Evolutionary conservation across 352 stramenopile genomes (phyloP).

Genomic region (Phytophthora kernoviae): DNA sequence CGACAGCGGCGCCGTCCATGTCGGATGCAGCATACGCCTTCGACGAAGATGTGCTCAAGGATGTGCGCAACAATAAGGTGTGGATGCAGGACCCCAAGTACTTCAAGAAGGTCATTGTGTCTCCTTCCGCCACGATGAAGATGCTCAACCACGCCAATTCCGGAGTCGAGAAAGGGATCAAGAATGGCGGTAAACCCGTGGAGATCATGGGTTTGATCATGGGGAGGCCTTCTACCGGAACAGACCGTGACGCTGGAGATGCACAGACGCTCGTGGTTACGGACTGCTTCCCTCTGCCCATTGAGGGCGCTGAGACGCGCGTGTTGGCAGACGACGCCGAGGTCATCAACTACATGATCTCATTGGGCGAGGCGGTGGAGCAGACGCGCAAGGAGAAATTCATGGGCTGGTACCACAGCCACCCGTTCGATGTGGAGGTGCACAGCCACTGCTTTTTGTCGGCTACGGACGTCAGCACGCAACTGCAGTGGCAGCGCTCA

Average conservation of each 20-base stretch:
- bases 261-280: slow-evolving; percentile 96
- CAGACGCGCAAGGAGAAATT: slow-evolving; percentile 96
- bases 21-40: slow-evolving; percentile 81
- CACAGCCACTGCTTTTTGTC: slow-evolving; percentile 98
- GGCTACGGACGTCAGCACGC: slow-evolving; percentile 96
- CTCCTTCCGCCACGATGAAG: slow-evolving; percentile 94
- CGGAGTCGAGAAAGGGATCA: slow-evolving; percentile 98
- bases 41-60: slow-evolving; percentile 85
- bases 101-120: slow-evolving; percentile 96
- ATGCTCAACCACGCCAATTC: slow-evolving; percentile 98
- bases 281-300: slow-evolving; percentile 97
- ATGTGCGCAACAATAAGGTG: slow-evolving; percentile 87
- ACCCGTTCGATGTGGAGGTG: slow-evolving; percentile 98
- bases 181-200: slow-evolving; percentile 94
- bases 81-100: slow-evolving; percentile 95
- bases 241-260: slow-evolving; percentile 86
- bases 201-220: slow-evolving; percentile 99
- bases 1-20: slow-evolving; percentile 24
- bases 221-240: slow-evolving; percentile 89
- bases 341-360: slow-evolving; percentile 99
- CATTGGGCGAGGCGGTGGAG: slow-evolving; percentile 95
- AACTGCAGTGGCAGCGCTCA: slow-evolving; percentile 97
- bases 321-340: slow-evolving; percentile 97
- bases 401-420: slow-evolving; percentile 99
- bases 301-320: slow-evolving; percentile 95